Conservation (phyloP, 2,329 filamentous ascomycete species). For the Colletotrichum musicola region DNA sequence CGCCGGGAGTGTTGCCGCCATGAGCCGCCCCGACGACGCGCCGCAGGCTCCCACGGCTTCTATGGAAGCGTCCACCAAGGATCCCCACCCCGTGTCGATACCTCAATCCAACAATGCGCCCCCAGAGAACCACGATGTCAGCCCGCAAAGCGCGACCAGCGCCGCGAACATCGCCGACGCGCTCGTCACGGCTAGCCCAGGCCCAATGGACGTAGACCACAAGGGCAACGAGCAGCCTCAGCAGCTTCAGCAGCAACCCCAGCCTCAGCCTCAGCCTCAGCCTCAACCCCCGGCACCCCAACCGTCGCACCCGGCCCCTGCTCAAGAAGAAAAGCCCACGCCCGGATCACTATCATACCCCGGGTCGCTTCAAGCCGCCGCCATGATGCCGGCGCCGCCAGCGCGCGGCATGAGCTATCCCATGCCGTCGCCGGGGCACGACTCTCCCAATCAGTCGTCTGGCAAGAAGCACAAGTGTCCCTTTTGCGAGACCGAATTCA, state of each 20-base stretch:
- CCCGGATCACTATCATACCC: slow-evolving; percentile 68
- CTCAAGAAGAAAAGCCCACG: slow-evolving; percentile 65
- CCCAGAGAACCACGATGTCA: slow-evolving; percentile 57
- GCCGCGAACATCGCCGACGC: slow-evolving; percentile 57
- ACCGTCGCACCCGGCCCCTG: slow-evolving; percentile 55
- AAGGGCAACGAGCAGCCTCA: slow-evolving; percentile 48
- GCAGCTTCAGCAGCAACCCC: slow-evolving; percentile 57
- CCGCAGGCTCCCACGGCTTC: slow-evolving; percentile 60
- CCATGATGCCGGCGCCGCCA: slow-evolving; percentile 58
- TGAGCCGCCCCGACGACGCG: slow-evolving; percentile 69
- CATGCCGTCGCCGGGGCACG: slow-evolving; percentile 60
- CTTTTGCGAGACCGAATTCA: slow-evolving; percentile 97
- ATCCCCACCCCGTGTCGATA: slow-evolving; percentile 41
- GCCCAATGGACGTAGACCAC: slow-evolving; percentile 67
- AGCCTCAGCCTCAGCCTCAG: slow-evolving; percentile 63
- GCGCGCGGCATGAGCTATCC: slow-evolving; percentile 70
- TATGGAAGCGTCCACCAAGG: slow-evolving; percentile 57
- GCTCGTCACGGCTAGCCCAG: slow-evolving; percentile 63
- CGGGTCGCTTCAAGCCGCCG: slow-evolving; percentile 60
- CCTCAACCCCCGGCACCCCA: slow-evolving; percentile 56
- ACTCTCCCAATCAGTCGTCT: slow-evolving; percentile 63
- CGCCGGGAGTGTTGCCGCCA: slow-evolving; percentile 64
- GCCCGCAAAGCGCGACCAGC: slow-evolving; percentile 56
- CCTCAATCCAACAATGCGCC: slow-evolving; percentile 49
- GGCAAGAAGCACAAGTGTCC: slow-evolving; percentile 96